Evolutionary conservation across 805 yeast species (phyloP).

Genomic region (Kuraishia piskuri): DNA sequence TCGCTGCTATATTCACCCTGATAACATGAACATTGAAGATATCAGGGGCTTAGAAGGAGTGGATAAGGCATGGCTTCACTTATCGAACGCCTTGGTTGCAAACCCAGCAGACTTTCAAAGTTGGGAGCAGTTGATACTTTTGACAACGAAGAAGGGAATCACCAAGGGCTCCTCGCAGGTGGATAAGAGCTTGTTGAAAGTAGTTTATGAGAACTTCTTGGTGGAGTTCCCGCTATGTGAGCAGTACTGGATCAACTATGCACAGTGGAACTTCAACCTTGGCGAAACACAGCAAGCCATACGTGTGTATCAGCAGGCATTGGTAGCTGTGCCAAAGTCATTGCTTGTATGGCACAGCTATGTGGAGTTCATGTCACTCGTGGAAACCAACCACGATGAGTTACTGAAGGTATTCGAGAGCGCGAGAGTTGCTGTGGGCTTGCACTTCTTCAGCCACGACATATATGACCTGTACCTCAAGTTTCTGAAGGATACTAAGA

Average conservation of each 20-base stretch:
- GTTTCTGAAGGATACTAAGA: conserved; percentile 24
- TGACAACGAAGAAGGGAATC: conserved; percentile 26
- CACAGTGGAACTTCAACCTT: conserved; percentile 34
- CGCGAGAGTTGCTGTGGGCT: conserved; percentile 42
- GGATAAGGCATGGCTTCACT: conserved; percentile 20
- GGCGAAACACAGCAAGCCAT: conserved; percentile 31
- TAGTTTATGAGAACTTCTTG: conserved; percentile 34
- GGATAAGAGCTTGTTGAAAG: conserved; percentile 25
- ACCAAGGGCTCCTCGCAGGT: conserved; percentile 24
- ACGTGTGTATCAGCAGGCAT: conserved; percentile 27
- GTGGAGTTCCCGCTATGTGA: conserved; percentile 39
- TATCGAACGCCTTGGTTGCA: conserved; percentile 22
- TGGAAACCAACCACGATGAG: conserved; percentile 20
- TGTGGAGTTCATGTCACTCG: conserved; percentile 28
- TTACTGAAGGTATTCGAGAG: conserved; percentile 31
- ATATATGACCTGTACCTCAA: conserved; percentile 43
- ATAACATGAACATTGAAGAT: background rate
- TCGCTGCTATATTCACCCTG: background rate
- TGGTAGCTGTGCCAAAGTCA: conserved; percentile 33
- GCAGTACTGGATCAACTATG: conserved; percentile 52
- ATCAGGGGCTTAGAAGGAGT: conserved; percentile 9
- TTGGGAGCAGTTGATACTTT: conserved; percentile 28
- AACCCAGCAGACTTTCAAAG: conserved; percentile 23
- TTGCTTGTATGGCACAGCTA: conserved; percentile 43
- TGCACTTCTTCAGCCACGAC: conserved; percentile 39